phyloP scores from a whole-genome alignment of 1,139 yeast species.

The Taphrina betulina region DNA sequence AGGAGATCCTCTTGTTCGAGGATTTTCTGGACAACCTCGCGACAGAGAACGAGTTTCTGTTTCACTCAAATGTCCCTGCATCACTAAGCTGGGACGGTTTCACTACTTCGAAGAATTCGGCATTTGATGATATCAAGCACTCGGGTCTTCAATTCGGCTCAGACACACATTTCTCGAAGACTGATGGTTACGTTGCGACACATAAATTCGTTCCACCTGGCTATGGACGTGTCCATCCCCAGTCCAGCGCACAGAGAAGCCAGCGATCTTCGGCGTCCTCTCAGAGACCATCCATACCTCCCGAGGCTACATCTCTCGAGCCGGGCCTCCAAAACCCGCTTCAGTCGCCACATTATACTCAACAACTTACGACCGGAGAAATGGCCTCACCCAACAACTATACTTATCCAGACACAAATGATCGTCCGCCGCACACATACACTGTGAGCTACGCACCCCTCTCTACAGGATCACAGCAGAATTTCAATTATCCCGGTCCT shows the following conservation, averaged over 20 bases:
- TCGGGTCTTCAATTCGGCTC: slow-evolving; percentile 38
- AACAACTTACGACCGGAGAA: too few relatives aligned
- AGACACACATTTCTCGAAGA: slow-evolving; percentile 36
- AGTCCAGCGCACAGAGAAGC: slow-evolving; percentile 33
- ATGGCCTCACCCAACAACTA: too few relatives aligned
- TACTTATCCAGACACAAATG: too few relatives aligned
- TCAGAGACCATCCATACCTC: slow-evolving; percentile 15
- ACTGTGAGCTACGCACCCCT: too few relatives aligned
- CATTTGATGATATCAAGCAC: slow-evolving; percentile 37
- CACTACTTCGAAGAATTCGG: slow-evolving; percentile 34
- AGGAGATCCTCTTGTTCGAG: slow-evolving; percentile 45
- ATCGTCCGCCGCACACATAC: too few relatives aligned
- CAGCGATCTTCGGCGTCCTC: slow-evolving; percentile 23
- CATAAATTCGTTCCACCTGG: slow-evolving; percentile 34
- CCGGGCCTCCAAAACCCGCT: too few relatives aligned
- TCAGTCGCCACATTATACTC: too few relatives aligned
- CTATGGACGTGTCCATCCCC: slow-evolving; percentile 27
- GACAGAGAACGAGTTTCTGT: slow-evolving; percentile 45
- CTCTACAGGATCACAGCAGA: too few relatives aligned
- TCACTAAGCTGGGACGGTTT: slow-evolving; percentile 43
- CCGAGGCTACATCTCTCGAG: too few relatives aligned
- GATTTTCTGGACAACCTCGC: slow-evolving; percentile 46
- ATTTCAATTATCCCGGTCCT: too few relatives aligned
- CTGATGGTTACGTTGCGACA: slow-evolving; percentile 36
- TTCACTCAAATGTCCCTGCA: slow-evolving; percentile 44